Base-by-base conservation (phyloP, 345 rosid species). In the Populus nigra region DNA sequence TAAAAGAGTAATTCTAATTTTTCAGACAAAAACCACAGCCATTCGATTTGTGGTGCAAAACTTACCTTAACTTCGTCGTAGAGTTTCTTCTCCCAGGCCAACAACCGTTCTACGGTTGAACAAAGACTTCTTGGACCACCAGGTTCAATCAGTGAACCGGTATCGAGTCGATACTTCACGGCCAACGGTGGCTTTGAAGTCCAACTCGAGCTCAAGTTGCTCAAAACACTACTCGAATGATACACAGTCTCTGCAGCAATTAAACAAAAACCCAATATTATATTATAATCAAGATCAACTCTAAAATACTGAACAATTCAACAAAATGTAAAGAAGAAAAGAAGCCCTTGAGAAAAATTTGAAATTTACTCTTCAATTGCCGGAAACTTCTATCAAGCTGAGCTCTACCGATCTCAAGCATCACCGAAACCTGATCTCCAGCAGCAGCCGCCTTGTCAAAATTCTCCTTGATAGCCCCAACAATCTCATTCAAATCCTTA, bases 51-150 rank as follows among this genome's bases (percentile, higher is more conserved):
- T 47, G 5, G 73, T 38, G 29, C 12, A 55, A n/a, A 10, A 47
- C 61, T 49, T 80, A 93, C 99, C 97, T 96, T 96, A 69, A 96
- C 93, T 85, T 96, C 99, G 65, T 88, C 90, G 36, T 91, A 96
- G 33, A 92, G 95, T 83, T 96, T 96, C 87, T 92, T 92, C 88
- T 93, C 99, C 99, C 99, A 93, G 65, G 98, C 99, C 87, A 91
- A 88, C 74, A 96, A 91, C 57, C 95, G 90, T 68, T 96, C 99
- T 72, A 94, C 71, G 61, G 95, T 92, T 50, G 97, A 89, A 81
- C 91, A 90, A 49, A 96, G 97, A 74, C 99, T 92, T 85, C 83
- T 93, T 2, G 86, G 84, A 38, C 92, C 91, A 8, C 89, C 92
- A 17, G 90, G 80, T 80, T 85, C 89, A 73, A 79, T 87, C 13